These are phyloP conservation scores for Pseudogymnoascus sp. DNA, from an alignment of 2,329 filamentous ascomycete species.

Conservation along the genomic window DNA sequence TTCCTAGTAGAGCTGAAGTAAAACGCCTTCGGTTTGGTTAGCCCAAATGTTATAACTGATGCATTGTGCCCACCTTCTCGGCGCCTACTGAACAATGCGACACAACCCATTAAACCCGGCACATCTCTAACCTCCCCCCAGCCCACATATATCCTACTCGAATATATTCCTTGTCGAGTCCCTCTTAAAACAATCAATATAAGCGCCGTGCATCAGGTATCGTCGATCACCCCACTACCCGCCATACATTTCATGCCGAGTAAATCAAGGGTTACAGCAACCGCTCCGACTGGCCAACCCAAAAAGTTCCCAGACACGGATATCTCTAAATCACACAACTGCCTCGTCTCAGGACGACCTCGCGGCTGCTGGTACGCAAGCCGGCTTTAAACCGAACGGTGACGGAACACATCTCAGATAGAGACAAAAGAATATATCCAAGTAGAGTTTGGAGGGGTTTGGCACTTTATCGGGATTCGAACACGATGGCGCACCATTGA, in stretches of 20 bases:
- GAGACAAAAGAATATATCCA: neutral
- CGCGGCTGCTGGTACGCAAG: neutral
- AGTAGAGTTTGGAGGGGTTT: neutral
- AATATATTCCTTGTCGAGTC: slow-evolving; percentile 6
- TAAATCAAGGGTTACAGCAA: slow-evolving; percentile 1
- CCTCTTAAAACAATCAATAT: slow-evolving; percentile 7
- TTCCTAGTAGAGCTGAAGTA: slow-evolving; percentile 4
- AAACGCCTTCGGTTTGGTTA: slow-evolving; percentile 1
- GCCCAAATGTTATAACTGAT: slow-evolving; percentile 6
- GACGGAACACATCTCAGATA: neutral
- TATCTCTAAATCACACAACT: slow-evolving; percentile 3
- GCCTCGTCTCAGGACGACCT: neutral
- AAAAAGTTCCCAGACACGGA: neutral
- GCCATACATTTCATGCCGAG: neutral
- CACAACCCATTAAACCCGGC: neutral
- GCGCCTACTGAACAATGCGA: slow-evolving; percentile 4
- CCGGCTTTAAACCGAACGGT: neutral
- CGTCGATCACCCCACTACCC: neutral
- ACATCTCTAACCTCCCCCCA: neutral
- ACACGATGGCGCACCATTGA: slow-evolving; percentile 1
- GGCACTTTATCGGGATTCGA: neutral
- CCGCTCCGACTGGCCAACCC: neutral
- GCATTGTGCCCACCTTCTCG: slow-evolving; percentile 1
- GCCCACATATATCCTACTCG: slow-evolving; percentile 1
- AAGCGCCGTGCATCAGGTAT: slow-evolving; percentile 6